Percentiles rank a stretch among this genome's conserved stretches.
Conservation (phyloP, 2,329 filamentous ascomycete species). For the Fusarium sororula region DNA sequence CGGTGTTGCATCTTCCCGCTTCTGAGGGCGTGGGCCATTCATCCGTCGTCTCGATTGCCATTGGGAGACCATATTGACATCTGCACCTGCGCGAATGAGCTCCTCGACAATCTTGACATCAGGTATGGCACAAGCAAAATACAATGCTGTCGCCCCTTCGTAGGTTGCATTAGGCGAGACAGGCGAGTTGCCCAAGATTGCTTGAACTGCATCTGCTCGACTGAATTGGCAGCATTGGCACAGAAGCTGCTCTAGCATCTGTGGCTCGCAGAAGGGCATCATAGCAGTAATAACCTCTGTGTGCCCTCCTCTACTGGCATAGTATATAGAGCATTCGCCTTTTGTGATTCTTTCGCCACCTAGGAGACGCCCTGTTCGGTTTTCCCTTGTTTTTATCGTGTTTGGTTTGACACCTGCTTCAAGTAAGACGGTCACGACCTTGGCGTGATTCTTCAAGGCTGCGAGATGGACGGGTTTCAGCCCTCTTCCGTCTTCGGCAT, state of each 20-base stretch:
- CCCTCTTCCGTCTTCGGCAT: constrained; percentile 19
- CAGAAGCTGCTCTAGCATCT: constrained; percentile 25
- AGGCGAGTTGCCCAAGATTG: constrained; percentile 12
- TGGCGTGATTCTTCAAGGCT: constrained; percentile 5
- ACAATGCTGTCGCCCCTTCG: constrained; percentile 18
- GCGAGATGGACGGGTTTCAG: constrained; percentile 35
- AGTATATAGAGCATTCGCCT: constrained; percentile 25
- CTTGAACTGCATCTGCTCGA: constrained; percentile 18
- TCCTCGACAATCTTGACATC: constrained; percentile 17
- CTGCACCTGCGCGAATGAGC: constrained; percentile 26
- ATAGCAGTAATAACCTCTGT: constrained; percentile 16
- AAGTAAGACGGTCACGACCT: constrained; percentile 4
- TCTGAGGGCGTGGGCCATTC: neutral
- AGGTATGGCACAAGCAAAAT: constrained; percentile 10
- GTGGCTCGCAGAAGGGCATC: constrained; percentile 28
- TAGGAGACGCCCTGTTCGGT: neutral
- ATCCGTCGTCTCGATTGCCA: neutral
- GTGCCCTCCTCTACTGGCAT: constrained; percentile 28
- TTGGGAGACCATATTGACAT: constrained; percentile 8
- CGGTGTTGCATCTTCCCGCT: neutral
- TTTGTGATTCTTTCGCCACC: neutral
- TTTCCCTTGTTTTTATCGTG: constrained; percentile 20
- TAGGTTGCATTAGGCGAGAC: constrained; percentile 25
- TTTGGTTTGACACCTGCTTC: constrained; percentile 25
- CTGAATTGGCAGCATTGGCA: constrained; percentile 26